Percentiles rank a stretch among this genome's conserved stretches.
Conservation (phyloP, 352 stramenopile species). For the Globisporangium emineosum region DNA sequence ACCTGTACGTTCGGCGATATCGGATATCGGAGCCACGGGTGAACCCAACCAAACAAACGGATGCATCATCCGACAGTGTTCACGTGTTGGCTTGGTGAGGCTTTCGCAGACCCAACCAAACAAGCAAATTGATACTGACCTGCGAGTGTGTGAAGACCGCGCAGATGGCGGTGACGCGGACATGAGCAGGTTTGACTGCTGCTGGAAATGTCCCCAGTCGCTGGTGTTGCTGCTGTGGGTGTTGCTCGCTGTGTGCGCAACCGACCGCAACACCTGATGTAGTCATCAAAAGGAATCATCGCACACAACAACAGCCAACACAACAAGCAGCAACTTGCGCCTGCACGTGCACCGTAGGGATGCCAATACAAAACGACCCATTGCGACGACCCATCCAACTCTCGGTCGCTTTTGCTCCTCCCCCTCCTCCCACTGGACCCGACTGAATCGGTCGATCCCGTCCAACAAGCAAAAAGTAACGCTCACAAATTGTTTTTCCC, state of each 20-base stretch:
- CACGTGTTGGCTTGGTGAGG: background rate
- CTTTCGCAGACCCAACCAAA: background rate
- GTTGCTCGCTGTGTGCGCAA: slow-evolving; percentile 1
- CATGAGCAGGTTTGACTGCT: background rate
- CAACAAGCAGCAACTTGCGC: background rate
- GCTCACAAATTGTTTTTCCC: slow-evolving; percentile 3
- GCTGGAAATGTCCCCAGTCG: background rate
- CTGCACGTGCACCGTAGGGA: background rate
- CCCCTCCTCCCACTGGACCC: background rate
- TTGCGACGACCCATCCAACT: background rate
- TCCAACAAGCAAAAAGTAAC: background rate
- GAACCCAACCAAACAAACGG: slow-evolving; percentile 5
- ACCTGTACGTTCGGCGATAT: slow-evolving; percentile 4
- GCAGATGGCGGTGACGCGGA: slow-evolving; percentile 3
- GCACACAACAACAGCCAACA: background rate
- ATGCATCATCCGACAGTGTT: background rate
- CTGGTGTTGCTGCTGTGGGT: background rate
- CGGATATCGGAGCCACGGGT: background rate
- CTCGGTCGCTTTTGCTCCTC: background rate
- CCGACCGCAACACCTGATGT: slow-evolving; percentile 1
- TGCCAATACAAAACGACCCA: background rate
- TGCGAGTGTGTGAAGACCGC: background rate
- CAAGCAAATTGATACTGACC: slow-evolving; percentile 2
- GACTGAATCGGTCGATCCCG: background rate
- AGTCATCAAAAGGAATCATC: background rate